Evolutionary conservation across 1,284 basidiomycete genomes (phyloP).

Genomic region (Apiotrichum veenhuisii): DNA sequence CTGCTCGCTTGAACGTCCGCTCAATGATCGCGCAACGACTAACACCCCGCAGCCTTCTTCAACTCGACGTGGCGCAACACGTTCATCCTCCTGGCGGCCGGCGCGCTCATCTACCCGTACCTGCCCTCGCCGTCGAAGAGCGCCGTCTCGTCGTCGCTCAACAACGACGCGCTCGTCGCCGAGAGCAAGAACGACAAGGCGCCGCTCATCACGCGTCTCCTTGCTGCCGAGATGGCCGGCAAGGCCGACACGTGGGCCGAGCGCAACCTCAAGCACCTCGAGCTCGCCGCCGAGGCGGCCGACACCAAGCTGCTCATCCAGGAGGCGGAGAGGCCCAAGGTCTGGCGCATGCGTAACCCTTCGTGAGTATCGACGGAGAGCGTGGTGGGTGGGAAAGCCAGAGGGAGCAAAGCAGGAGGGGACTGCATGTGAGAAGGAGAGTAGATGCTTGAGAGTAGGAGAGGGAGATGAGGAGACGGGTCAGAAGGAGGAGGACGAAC

Average conservation of each 20-base stretch:
- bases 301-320: slow-evolving; percentile 51
- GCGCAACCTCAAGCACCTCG: slow-evolving; percentile 50
- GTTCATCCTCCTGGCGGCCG: slow-evolving; percentile 24
- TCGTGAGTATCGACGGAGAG: slow-evolving; percentile 31
- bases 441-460: too few relatives aligned
- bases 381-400: background rate
- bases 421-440: background rate
- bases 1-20: too few relatives aligned
- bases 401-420: background rate
- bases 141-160: slow-evolving; percentile 28
- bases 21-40: background rate
- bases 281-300: slow-evolving; percentile 43
- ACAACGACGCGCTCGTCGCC: slow-evolving; percentile 28
- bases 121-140: slow-evolving; percentile 36
- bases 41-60: slow-evolving; percentile 41
- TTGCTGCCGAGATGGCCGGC: slow-evolving; percentile 38
- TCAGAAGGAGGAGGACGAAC: too few relatives aligned
- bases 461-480: too few relatives aligned
- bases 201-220: slow-evolving; percentile 44
- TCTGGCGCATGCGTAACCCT: slow-evolving; percentile 47
- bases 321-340: slow-evolving; percentile 50
- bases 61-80: slow-evolving; percentile 44
- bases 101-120: slow-evolving; percentile 37
- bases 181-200: slow-evolving; percentile 16
- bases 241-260: slow-evolving; percentile 35